Percentiles rank a stretch among this genome's conserved stretches.
phyloP scores from a whole-genome alignment of 2,329 filamentous ascomycete genomes.

The Penicillium sclerotiorum region DNA sequence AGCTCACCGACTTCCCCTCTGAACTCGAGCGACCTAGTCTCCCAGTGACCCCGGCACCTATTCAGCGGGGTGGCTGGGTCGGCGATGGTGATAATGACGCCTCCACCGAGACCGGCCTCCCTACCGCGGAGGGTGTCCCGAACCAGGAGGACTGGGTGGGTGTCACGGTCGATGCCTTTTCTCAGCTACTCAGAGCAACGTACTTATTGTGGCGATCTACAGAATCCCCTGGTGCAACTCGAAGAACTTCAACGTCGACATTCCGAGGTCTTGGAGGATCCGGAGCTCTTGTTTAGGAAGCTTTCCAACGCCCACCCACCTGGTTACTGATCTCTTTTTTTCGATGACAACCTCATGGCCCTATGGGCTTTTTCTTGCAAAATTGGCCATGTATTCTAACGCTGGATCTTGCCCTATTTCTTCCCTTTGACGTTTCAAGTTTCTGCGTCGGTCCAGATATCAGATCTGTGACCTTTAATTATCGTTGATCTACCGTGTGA shows the following conservation, averaged over 20 bases:
- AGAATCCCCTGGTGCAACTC: conserved; percentile 72
- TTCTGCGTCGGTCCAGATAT: no score
- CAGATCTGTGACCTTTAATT: no score
- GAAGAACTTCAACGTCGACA: conserved; percentile 70
- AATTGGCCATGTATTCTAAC: no score
- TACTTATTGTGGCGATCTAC: conserved; percentile 51
- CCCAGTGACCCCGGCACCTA: conserved; percentile 84
- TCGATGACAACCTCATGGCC: no score
- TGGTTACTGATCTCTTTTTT: neutral
- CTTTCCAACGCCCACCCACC: conserved; percentile 7
- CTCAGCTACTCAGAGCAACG: conserved; percentile 44
- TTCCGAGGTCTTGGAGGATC: conserved; percentile 61
- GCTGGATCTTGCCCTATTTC: no score
- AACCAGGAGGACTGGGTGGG: conserved; percentile 93
- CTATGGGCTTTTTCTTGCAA: no score
- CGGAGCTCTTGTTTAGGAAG: conserved; percentile 27
- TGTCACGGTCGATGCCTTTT: conserved; percentile 55
- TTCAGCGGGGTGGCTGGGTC: conserved; percentile 64
- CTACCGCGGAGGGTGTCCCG: conserved; percentile 79
- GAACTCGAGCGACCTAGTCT: conserved; percentile 81
- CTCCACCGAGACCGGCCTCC: conserved; percentile 54
- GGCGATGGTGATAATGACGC: conserved; percentile 46
- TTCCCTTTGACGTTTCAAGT: no score
- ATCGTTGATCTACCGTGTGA: no score
- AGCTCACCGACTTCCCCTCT: conserved; percentile 84